Conservation (phyloP, 192 early-diverging fungal species). For the Mortierella alpina region DNA sequence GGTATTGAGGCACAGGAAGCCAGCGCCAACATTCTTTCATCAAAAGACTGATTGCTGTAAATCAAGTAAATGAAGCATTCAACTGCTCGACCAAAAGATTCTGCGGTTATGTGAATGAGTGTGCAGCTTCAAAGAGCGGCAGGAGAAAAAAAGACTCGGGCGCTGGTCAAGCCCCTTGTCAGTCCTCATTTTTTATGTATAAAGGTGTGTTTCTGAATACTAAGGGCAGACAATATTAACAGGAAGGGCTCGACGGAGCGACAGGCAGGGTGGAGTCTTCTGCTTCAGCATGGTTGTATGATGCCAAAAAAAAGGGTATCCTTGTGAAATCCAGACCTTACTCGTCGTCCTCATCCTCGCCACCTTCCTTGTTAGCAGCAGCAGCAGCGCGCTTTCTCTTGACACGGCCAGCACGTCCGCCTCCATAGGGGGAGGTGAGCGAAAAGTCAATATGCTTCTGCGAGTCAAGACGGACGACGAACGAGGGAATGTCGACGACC, state of each 20-base stretch:
- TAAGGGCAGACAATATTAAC: background rate
- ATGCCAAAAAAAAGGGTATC: background rate
- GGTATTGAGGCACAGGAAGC: slow-evolving; percentile 74
- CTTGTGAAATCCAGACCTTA: background rate
- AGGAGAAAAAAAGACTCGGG: background rate
- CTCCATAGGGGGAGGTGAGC: slow-evolving; percentile 93
- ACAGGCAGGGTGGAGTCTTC: background rate
- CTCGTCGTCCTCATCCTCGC: slow-evolving; percentile 70
- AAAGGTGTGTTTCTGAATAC: background rate
- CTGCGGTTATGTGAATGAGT: too few relatives aligned
- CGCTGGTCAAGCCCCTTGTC: slow-evolving; percentile 16
- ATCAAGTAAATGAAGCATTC: background rate
- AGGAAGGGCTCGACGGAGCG: slow-evolving; percentile 17
- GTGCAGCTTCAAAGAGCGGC: too few relatives aligned
- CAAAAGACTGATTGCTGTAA: background rate
- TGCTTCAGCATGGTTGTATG: too few relatives aligned
- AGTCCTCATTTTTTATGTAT: background rate
- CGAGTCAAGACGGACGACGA: slow-evolving; percentile 84
- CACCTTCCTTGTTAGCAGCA: slow-evolving; percentile 67
- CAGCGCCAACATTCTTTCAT: slow-evolving; percentile 22
- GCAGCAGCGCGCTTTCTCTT: slow-evolving; percentile 92
- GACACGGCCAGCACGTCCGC: slow-evolving; percentile 96
- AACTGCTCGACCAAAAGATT: too few relatives aligned
- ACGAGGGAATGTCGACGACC: slow-evolving; percentile 95
- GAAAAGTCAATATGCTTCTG: slow-evolving; percentile 72